A percentile compares a stretch with the other conserved stretches of the same genome.
These are phyloP conservation scores for Euphrasia confusa DNA, from an alignment of 257 asterid species.

Conservation along the genomic window DNA sequence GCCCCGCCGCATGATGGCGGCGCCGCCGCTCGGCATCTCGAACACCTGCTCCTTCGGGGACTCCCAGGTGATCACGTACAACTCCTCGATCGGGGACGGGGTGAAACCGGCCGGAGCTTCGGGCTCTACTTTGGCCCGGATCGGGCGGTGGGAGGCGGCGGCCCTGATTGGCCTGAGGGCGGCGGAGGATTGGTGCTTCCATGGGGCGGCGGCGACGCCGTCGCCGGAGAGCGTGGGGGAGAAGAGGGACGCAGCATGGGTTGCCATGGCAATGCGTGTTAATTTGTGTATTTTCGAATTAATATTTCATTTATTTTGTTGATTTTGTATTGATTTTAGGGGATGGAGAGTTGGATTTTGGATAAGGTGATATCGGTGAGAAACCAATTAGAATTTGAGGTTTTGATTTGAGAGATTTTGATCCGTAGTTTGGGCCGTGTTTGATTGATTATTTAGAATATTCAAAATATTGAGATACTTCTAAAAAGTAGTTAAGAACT, in stretches of 20 bases:
- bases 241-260: slow-evolving; percentile 75
- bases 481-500: too few relatives aligned
- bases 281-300: slow-evolving; percentile 4
- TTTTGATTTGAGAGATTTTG: too few relatives aligned
- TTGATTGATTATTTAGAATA: too few relatives aligned
- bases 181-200: slow-evolving; percentile 48
- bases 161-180: slow-evolving; percentile 38
- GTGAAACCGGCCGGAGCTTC: slow-evolving; percentile 84
- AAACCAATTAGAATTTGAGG: too few relatives aligned
- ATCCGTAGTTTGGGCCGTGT: too few relatives aligned
- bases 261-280: slow-evolving; percentile 92
- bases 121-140: slow-evolving; percentile 37
- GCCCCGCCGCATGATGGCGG: slow-evolving; percentile 90
- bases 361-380: too few relatives aligned
- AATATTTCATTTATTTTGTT: too few relatives aligned
- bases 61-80: slow-evolving; percentile 91
- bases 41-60: slow-evolving; percentile 91
- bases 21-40: slow-evolving; percentile 98
- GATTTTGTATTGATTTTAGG: too few relatives aligned
- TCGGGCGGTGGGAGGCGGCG: slow-evolving; percentile 31
- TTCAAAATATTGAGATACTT: too few relatives aligned
- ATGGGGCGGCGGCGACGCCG: slow-evolving; percentile 40
- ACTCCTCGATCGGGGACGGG: too few relatives aligned
- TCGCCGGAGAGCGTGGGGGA: slow-evolving; percentile 51
- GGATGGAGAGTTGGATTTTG: too few relatives aligned